Percentiles rank a stretch among this genome's conserved stretches.
Evolutionary conservation across 1,284 basidiomycete genomes (phyloP).

Genomic region (Pisolithus thermaeus): DNA sequence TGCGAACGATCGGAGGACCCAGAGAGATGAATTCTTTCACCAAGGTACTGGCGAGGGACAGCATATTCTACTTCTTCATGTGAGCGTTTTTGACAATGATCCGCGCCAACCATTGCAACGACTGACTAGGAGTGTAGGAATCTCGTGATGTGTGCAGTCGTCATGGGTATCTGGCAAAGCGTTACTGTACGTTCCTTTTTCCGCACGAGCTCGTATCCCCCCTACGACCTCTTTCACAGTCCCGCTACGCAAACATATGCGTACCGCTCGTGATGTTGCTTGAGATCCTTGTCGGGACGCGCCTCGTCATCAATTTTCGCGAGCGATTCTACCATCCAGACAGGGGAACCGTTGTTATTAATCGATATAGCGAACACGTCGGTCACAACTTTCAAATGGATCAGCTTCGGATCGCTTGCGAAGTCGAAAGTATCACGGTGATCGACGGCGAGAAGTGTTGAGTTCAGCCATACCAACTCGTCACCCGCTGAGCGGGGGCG

Average conservation of each 20-base stretch:
- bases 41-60: slow-evolving; percentile 23
- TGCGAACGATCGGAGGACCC: not conserved
- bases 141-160: slow-evolving; percentile 16
- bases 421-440: slow-evolving; percentile 16
- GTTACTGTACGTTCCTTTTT: slow-evolving; percentile 16
- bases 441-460: slow-evolving; percentile 8
- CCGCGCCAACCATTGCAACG: not conserved
- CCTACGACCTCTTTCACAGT: slow-evolving; percentile 7
- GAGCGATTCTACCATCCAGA: slow-evolving; percentile 23
- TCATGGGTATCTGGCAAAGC: slow-evolving; percentile 24
- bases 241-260: slow-evolving; percentile 25
- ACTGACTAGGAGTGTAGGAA: slow-evolving; percentile 15
- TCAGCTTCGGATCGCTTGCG: slow-evolving; percentile 6
- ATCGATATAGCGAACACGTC: slow-evolving; percentile 13
- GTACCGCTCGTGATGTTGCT: slow-evolving; percentile 29
- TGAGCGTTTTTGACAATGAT: slow-evolving; percentile 9
- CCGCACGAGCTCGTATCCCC: not conserved
- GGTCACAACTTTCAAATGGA: slow-evolving; percentile 6
- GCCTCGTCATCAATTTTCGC: slow-evolving; percentile 28
- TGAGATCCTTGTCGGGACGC: slow-evolving; percentile 28
- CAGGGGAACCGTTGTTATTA: slow-evolving; percentile 5
- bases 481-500: no score
- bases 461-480: no score
- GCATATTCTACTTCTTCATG: slow-evolving; percentile 29
- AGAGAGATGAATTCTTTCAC: slow-evolving; percentile 18